Evolutionary conservation across 1,139 yeast species (phyloP).

Genomic region (Saccharomyces hybrid): DNA sequence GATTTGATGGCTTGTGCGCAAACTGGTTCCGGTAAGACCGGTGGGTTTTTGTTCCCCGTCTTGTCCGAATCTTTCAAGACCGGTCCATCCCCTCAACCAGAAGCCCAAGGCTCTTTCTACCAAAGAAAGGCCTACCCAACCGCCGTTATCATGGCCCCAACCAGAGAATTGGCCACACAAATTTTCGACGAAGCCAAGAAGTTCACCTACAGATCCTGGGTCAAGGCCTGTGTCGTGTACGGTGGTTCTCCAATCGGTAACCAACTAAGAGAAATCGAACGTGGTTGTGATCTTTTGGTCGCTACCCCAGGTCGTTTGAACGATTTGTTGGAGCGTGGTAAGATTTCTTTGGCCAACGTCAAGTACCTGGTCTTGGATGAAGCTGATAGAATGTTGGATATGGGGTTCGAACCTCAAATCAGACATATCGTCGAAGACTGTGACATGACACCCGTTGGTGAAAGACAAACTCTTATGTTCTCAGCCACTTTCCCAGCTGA

Average conservation of each 20-base stretch:
- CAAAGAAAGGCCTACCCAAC: conserved; percentile 88
- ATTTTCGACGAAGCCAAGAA: conserved; percentile 93
- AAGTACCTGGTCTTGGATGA: conserved; percentile 93
- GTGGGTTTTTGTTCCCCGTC: conserved; percentile 98
- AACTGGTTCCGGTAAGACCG: conserved; percentile 99
- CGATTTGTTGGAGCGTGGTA: conserved; percentile 91
- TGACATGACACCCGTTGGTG: conserved; percentile 88
- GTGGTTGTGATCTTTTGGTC: conserved; percentile 91
- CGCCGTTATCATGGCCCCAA: conserved; percentile 92
- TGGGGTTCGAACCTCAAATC: conserved; percentile 99
- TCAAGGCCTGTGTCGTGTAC: conserved; percentile 89
- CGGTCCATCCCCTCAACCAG: conserved; percentile 74
- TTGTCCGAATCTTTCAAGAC: conserved; percentile 80
- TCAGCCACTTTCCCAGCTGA: conserved; percentile 98
- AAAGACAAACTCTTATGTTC: conserved; percentile 96
- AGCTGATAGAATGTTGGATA: conserved; percentile 99
- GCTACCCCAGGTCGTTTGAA: conserved; percentile 99
- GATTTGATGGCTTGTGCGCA: conserved; percentile 99
- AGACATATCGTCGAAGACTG: conserved; percentile 96
- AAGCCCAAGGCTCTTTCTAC: conserved; percentile 39
- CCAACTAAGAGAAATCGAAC: conserved; percentile 83
- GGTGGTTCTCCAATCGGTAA: conserved; percentile 95
- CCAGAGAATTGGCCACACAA: conserved; percentile 97
- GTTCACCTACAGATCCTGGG: conserved; percentile 98
- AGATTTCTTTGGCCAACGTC: conserved; percentile 80